Evolutionary conservation across 2,329 filamentous ascomycete genomes (phyloP).

Genomic region (Thielaviopsis euricoi): DNA sequence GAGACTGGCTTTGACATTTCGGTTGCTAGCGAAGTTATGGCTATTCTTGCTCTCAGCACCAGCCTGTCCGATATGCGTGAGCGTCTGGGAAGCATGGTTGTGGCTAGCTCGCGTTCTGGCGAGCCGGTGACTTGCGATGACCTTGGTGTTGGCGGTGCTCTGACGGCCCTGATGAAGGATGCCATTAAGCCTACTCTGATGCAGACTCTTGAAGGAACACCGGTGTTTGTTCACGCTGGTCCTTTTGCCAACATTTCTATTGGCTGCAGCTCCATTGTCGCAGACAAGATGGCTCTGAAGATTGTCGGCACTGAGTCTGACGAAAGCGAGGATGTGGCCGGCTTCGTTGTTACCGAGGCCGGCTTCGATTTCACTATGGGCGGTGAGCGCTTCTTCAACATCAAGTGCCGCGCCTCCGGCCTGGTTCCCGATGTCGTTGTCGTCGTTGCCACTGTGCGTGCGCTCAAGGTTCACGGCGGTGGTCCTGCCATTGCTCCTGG

Average conservation of each 20-base stretch:
- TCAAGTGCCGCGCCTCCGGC: slow-evolving; percentile 93
- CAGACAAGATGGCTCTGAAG: slow-evolving; percentile 90
- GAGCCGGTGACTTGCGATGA: slow-evolving; percentile 95
- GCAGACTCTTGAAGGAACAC: slow-evolving; percentile 94
- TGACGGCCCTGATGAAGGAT: slow-evolving; percentile 92
- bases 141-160: slow-evolving; percentile 76
- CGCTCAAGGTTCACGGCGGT: slow-evolving; percentile 91
- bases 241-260: slow-evolving; percentile 98
- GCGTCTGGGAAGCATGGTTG: slow-evolving; percentile 86
- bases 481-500: slow-evolving; percentile 87
- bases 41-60: slow-evolving; percentile 86
- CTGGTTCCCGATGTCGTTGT: slow-evolving; percentile 87
- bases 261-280: slow-evolving; percentile 85
- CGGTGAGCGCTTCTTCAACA: slow-evolving; percentile 98
- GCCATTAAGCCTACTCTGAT: slow-evolving; percentile 98
- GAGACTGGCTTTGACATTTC: slow-evolving; percentile 96
- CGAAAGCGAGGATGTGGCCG: slow-evolving; percentile 63
- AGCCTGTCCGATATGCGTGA: slow-evolving; percentile 79
- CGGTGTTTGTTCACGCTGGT: slow-evolving; percentile 92
- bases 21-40: slow-evolving; percentile 96
- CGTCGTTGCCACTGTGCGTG: slow-evolving; percentile 86
- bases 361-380: slow-evolving; percentile 99
- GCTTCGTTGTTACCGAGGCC: slow-evolving; percentile 90
- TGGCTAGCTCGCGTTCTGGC: slow-evolving; percentile 69
- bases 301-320: slow-evolving; percentile 86